Base-by-base conservation (phyloP, 2,329 filamentous ascomycete genomes). In the Epichloe elymi region DNA sequence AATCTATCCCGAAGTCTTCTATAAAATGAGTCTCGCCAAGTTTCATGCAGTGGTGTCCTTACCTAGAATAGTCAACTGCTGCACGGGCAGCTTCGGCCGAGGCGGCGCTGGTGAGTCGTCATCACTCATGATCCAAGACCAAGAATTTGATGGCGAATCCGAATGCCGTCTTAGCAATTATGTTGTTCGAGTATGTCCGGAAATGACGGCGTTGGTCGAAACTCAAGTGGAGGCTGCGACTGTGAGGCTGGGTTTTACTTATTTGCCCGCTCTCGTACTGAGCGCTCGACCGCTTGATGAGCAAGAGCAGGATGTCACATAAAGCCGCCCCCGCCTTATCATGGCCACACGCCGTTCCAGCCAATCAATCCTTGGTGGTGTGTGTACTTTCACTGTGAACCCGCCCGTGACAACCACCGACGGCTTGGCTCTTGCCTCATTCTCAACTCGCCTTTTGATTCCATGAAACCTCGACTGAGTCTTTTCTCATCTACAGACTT, bases 31-130 rank as follows among this genome's bases (percentile, higher is more conserved):
- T 35, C 15, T 23, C n/a, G 5, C 14, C 5, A 46, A 23, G 11
- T 39, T 47, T n/a, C 30, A 2, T 14, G 19, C 20, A 38, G 36
- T 38, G 14, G 30, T 15, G 5, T 35, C 30, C 77, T 73, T 75
- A 89, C 86, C 82, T 56, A 94, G 70, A 62, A 94, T 89, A 42
- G 81, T 71, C 61, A 94, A 73, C 70, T 94, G 88, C 74, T 82
- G 79, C 41, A 79, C 73, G 0, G 88, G 87, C 73, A 93, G 74
- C 71, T 82, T 86, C 26, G 80, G 76, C 56, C 46, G 38, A 14
- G 49, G 65, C 67, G 30, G 46, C 47, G 6, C 38, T 5, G 49
- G 33, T 20, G 47, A 43, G 33, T 46, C 53, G 35, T 48, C 43
- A 38, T 49, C 33, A 15, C 44, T 54, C 51, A 54, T 54, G 6